These are phyloP conservation scores for Saccharomyces hybrid DNA, from an alignment of 1,139 yeast species.

Conservation along the genomic window DNA sequence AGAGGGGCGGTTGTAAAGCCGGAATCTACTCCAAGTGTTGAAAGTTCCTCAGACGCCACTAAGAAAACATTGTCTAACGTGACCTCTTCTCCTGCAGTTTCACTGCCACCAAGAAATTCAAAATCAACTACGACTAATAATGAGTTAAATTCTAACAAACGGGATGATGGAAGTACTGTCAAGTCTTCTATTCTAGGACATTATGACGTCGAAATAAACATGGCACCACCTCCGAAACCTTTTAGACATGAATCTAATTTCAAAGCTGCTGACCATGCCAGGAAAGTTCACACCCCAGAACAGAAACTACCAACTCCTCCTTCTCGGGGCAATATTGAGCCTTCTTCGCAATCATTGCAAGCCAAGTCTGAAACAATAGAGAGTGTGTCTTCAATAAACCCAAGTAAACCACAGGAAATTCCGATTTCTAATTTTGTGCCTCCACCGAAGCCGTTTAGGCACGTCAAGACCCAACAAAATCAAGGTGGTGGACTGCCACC, in stretches of 20 bases:
- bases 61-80: not conserved
- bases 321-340: not conserved
- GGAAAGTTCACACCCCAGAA: not conserved
- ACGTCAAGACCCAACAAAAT: not conserved
- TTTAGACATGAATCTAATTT: slow-evolving; percentile 4
- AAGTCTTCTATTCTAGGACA: slow-evolving; percentile 6
- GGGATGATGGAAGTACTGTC: not conserved
- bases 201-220: slow-evolving; percentile 5
- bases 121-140: not conserved
- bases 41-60: too few species aligned
- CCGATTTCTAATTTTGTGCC: slow-evolving; percentile 11
- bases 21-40: not conserved
- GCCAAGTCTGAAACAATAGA: not conserved
- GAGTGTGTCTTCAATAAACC: not conserved
- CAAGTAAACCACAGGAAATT: not conserved
- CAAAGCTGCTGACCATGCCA: not conserved
- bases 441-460: slow-evolving; percentile 28
- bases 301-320: not conserved
- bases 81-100: slow-evolving; percentile 5
- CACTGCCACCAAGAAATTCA: slow-evolving; percentile 6
- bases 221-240: slow-evolving; percentile 25
- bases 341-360: not conserved
- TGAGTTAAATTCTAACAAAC: not conserved
- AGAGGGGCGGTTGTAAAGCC: slow-evolving; percentile 8
- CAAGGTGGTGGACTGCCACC: not conserved